Evolutionary conservation across 306 rosid species (phyloP).

Genomic region (Quillaja saponaria): DNA sequence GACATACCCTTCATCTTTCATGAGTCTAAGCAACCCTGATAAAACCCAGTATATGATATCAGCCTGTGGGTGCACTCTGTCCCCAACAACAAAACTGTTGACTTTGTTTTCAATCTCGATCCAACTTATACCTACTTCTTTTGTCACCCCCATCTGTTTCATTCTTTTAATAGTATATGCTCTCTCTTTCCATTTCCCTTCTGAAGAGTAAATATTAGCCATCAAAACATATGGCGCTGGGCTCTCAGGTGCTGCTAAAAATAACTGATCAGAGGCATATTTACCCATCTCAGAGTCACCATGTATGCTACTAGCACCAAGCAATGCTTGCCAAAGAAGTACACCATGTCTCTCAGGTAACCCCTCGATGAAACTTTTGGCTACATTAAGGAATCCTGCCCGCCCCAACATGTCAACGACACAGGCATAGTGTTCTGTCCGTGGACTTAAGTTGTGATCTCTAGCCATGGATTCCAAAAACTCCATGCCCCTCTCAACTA

Average conservation of each 20-base stretch:
- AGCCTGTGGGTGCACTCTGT: slow-evolving; percentile 64
- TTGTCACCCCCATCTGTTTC: slow-evolving; percentile 71
- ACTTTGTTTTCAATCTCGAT: slow-evolving; percentile 69
- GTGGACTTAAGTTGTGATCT: slow-evolving; percentile 63
- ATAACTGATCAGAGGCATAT: slow-evolving; percentile 68
- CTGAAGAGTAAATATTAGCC: slow-evolving; percentile 79
- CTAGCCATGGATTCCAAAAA: slow-evolving; percentile 65
- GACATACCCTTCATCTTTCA: slow-evolving; percentile 80
- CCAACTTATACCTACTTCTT: slow-evolving; percentile 86
- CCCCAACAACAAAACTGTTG: slow-evolving; percentile 77
- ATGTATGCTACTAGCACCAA: slow-evolving; percentile 83
- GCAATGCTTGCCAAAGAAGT: slow-evolving; percentile 85
- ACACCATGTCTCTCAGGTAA: slow-evolving; percentile 56
- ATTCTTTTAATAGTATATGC: slow-evolving; percentile 69
- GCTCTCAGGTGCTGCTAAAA: slow-evolving; percentile 57
- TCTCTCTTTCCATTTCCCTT: slow-evolving; percentile 90
- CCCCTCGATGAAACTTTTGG: slow-evolving; percentile 55
- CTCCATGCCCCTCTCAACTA: slow-evolving; percentile 76
- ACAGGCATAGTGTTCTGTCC: slow-evolving; percentile 75
- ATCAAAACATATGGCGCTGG: slow-evolving; percentile 69
- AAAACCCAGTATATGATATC: slow-evolving; percentile 57
- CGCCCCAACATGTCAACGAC: slow-evolving; percentile 92
- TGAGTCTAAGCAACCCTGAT: slow-evolving; percentile 47
- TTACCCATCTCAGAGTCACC: slow-evolving; percentile 70
- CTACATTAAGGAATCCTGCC: slow-evolving; percentile 74